Base-by-base conservation (phyloP, 2,329 filamentous ascomycete species). In the Saccharata proteae region DNA sequence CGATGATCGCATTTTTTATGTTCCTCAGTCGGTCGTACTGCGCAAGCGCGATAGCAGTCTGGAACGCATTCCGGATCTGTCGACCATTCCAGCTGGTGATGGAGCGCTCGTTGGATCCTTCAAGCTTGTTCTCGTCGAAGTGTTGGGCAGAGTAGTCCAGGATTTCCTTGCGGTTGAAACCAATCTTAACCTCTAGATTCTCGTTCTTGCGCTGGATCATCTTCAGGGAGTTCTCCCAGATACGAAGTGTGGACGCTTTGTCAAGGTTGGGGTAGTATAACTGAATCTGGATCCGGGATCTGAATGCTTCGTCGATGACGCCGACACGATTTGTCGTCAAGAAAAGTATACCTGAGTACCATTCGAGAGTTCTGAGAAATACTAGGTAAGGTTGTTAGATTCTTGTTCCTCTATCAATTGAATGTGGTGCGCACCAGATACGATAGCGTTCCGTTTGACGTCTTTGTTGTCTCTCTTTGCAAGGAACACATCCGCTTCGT, bases 241-340 rank as follows among this genome's bases (percentile, higher is more conserved):
- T n/a, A n/a, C n/a, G n/a, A n/a, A n/a, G n/a, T n/a, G n/a, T n/a
- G n/a, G n/a, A n/a, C n/a, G n/a, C n/a, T n/a, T n/a, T 9, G 14
- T 33, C 26, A 6, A 41, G 28, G 18, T 29, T 25, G 3, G 40
- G 35, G 20, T 34, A 35, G 18, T 29, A 31, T 10, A 37, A 25
- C 21, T 26, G 24, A 8, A 37, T 26, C 24, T 37, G 35, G 4
- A 37, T 30, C 2, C 35, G 35, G 13, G 32, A 35, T 19, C 30
- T 38, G 35, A 38, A 38, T 9, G 31, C 35, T 13, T 37, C 35
- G 15, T 37, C 51, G 26, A 54, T 50, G 6, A 44, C 47, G 14
- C 46, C 44, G 3, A 54, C 39, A 12, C 51, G 48, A 22, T 52
- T 54, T 2, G 47, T 55, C 5, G 52, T 55, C 8, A 55, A 41